Conservation (phyloP, 1,284 basidiomycete species). For the Ganoderma leucocontextum region DNA sequence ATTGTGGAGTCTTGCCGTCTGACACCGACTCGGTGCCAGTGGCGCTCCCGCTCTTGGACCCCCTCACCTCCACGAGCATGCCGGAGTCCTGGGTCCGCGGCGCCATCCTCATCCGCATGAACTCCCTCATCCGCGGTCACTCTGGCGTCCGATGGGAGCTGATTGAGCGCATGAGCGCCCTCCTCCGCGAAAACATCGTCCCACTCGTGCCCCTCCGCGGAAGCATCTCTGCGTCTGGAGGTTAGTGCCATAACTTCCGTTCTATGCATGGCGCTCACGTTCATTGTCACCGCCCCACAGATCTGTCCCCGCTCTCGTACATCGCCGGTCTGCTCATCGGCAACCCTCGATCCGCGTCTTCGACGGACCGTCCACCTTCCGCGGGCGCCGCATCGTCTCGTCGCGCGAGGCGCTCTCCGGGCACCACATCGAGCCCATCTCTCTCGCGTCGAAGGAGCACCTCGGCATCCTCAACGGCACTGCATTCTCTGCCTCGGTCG, state of each 20-base stretch:
- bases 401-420: slow-evolving; percentile 73
- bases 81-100: slow-evolving; percentile 93
- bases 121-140: slow-evolving; percentile 89
- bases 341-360: slow-evolving; percentile 82
- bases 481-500: slow-evolving; percentile 76
- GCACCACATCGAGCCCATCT: slow-evolving; percentile 72
- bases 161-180: slow-evolving; percentile 79
- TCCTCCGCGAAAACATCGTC: slow-evolving; percentile 78
- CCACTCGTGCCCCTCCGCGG: slow-evolving; percentile 88
- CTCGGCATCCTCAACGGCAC: slow-evolving; percentile 86
- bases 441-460: slow-evolving; percentile 84
- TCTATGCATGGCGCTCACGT: neutral
- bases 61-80: slow-evolving; percentile 77
- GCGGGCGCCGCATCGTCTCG: slow-evolving; percentile 62
- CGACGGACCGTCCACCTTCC: slow-evolving; percentile 60
- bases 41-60: slow-evolving; percentile 69
- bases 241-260: slow-evolving; percentile 44
- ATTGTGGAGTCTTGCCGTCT: slow-evolving; percentile 72
- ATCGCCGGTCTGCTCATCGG: slow-evolving; percentile 83
- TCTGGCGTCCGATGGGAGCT: slow-evolving; percentile 86
- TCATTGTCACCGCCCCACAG: slow-evolving; percentile 43
- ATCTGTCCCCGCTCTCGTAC: slow-evolving; percentile 84
- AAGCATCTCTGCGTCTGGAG: slow-evolving; percentile 85
- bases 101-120: slow-evolving; percentile 87
- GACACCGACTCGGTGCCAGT: slow-evolving; percentile 51